Evolutionary conservation across 805 yeast genomes (phyloP), one percentile per base, ranked within the genome.

Genomic region (Hanseniaspora guilliermondii): DNA sequence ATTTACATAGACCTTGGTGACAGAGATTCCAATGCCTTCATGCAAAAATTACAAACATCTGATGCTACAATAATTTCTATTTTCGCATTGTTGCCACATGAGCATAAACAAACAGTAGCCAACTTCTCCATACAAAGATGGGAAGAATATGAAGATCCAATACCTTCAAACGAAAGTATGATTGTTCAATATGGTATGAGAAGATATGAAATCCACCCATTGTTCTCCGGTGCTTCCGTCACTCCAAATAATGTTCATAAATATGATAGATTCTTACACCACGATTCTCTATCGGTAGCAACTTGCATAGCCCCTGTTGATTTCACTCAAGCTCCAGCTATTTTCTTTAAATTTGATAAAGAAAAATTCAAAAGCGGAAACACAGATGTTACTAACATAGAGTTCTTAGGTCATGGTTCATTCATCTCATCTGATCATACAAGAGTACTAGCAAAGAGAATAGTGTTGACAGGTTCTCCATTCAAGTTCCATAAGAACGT

Each of bases 121-220:
- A 87, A 91, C 68, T 82, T 87, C 63, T 77, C 91, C 7, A 77
- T 87, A 58, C 81, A 83, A 60, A 76, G 93, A 32, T 88, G 96
- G 89, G 94, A 91, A 68, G 94, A 85, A 59, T 87, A 82, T 62
- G 89, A 85, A 47, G 77, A 79, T 53, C 95, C 97, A 33, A 76
- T 93, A 56, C 84, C 88, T 47, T 79, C 95, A n/a, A 83, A 83
- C 61, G 94, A 86, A 47, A 69, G 80, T 32, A 72, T 93, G 59
- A 72, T 89, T 53, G 91, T 86, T 16, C 97, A 93, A 70, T 89
- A 88, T 64, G 99, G 98, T 25, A 86, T 91, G 53, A 82, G 97
- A 68, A 78, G 98, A 62, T 81, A 86, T 65, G 75, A 78, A 14
- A 83, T 91, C 52, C 74, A 80, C 54, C 99, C 99, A 16, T 62